Evolutionary conservation across 139 green algal species (phyloP), one percentile per base, ranked within the genome.

Genomic region (Tetraselmis striata): DNA sequence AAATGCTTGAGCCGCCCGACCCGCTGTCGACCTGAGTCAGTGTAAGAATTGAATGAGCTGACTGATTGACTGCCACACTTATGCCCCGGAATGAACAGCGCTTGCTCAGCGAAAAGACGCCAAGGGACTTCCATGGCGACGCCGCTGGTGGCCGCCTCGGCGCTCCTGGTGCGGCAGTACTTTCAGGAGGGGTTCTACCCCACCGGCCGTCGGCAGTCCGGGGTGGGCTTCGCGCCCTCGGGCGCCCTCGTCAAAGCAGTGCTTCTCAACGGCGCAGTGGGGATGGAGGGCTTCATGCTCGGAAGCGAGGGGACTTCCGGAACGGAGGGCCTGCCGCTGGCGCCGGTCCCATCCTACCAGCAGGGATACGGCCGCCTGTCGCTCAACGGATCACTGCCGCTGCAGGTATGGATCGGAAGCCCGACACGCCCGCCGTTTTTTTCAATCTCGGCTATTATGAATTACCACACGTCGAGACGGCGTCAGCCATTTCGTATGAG

Each of bases 81-180:
- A n/a, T n/a, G n/a, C n/a, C n/a, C n/a, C n/a, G n/a, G n/a, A n/a
- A n/a, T n/a, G n/a, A n/a, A n/a, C 45, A 67, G 45, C 45, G 18
- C 45, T 67, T 67, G 45, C 45, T 67, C 45, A 5, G 45, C 45
- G 11, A 67, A 67, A 18, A 5, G 31, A 77, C 80, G 79, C 1
- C 88, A 90, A 85, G 95, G 95, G 31, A 98, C 95, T 1, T 95
- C 89, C 25, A 99, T 99, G 96, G 93, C 96, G 0, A 97, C 95
- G 1, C 93, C 93, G 0, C 76, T 94, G 24, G 84, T 88, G 2
- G 93, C 93, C 1, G 93, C 89, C 28, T 79, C 85, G n/a, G 92
- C 87, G 1, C 79, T 82, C 0, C 84, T 96, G 76, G 79, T 92
- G 26, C 91, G 94, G 24, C 93, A 98, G 90, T 98, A 98, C 88